These are phyloP conservation scores for Penicillium concentricum DNA, from an alignment of 2,329 filamentous ascomycete genomes.

Conservation along the genomic window DNA sequence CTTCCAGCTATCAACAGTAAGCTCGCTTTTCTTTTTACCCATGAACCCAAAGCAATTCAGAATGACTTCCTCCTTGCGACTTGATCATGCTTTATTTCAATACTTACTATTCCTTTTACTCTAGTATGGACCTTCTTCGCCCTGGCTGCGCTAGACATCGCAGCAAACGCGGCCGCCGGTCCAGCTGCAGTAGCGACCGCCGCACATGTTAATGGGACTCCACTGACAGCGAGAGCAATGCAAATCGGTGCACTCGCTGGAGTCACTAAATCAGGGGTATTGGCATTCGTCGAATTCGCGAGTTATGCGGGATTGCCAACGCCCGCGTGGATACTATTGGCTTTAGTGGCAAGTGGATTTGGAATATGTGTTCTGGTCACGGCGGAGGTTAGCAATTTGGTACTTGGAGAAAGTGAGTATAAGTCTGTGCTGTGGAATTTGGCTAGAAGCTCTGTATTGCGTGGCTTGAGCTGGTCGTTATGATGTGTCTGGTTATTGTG, in stretches of 20 bases:
- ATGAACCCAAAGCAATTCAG: background rate
- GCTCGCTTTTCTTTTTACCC: background rate
- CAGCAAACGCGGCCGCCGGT: constrained; percentile 16
- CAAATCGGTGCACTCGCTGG: constrained; percentile 15
- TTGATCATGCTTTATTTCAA: background rate
- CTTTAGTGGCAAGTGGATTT: constrained; percentile 15
- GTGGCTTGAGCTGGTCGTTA: background rate
- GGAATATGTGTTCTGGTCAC: constrained; percentile 16
- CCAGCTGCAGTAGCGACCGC: constrained; percentile 19
- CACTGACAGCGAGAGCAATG: constrained; percentile 13
- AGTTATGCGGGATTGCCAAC: constrained; percentile 13
- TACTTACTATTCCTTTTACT: background rate
- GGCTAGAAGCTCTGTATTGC: background rate
- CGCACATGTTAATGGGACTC: constrained; percentile 13
- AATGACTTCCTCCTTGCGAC: background rate
- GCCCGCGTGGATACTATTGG: constrained; percentile 14
- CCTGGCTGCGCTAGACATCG: constrained; percentile 16
- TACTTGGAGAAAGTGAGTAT: constrained; percentile 15
- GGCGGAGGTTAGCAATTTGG: constrained; percentile 16
- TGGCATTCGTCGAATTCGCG: constrained; percentile 16
- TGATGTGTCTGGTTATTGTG: background rate
- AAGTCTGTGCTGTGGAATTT: background rate
- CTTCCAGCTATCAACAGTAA: constrained; percentile 14
- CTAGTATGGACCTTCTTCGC: constrained; percentile 17
- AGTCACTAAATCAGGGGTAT: constrained; percentile 15